Conservation (phyloP, 495 filamentous ascomycete genomes). For the Parmelia sp. region DNA sequence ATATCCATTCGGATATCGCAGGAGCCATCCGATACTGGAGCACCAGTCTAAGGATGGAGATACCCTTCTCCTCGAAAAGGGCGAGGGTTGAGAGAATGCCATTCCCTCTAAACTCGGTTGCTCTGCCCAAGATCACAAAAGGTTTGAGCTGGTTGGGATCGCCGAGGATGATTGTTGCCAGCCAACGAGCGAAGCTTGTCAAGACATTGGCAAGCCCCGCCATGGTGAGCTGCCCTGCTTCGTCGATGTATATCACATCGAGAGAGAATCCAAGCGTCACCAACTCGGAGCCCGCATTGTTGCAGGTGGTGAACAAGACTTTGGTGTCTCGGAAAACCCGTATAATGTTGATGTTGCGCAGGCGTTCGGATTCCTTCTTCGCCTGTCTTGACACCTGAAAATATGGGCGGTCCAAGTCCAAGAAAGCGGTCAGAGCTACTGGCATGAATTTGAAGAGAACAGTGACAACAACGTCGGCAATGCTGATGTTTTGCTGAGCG, state of each 20-base stretch:
- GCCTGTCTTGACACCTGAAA: background rate
- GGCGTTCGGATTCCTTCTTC: background rate
- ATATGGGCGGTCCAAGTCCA: background rate
- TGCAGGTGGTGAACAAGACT: background rate
- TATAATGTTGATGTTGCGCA: background rate
- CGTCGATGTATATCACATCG: background rate
- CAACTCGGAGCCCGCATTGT: background rate
- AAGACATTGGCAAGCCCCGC: background rate
- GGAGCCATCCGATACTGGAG: slow-evolving; percentile 1
- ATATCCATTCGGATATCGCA: background rate
- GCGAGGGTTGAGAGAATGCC: background rate
- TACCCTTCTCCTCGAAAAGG: background rate
- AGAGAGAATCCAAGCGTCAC: background rate
- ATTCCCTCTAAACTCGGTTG: background rate
- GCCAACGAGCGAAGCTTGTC: background rate
- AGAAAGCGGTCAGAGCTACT: background rate
- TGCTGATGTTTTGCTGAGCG: background rate
- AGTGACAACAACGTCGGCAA: background rate
- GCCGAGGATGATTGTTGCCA: background rate
- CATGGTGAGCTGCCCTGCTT: background rate
- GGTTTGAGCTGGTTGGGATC: background rate
- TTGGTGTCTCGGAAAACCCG: background rate
- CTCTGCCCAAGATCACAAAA: background rate
- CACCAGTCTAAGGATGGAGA: background rate
- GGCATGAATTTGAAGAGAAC: background rate